These are phyloP conservation scores for Myriosclerotinia scirpicola DNA, from an alignment of 2,329 filamentous ascomycete species.

Conservation along the genomic window DNA sequence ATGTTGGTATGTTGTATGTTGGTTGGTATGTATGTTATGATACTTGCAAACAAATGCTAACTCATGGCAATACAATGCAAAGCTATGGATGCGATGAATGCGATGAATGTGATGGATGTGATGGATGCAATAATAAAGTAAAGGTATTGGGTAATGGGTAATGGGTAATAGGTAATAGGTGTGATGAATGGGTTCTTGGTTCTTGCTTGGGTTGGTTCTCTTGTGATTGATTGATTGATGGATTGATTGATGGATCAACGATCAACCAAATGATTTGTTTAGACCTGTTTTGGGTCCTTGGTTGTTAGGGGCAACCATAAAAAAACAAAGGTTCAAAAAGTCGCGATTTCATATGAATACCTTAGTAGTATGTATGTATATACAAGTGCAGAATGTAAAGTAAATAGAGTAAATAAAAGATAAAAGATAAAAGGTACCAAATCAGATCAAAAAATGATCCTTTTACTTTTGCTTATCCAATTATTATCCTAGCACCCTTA, in stretches of 20 bases:
- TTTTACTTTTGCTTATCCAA: neutral
- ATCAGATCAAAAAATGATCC: neutral
- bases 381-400: no score
- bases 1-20: no score
- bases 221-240: neutral
- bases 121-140: neutral
- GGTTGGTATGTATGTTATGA: no score
- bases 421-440: neutral
- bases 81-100: no score
- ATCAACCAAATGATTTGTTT: constrained; percentile 2
- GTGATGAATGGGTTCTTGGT: neutral
- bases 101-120: no score
- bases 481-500: neutral
- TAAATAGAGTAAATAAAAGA: no score
- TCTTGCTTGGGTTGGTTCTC: no score
- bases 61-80: neutral
- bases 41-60: constrained; percentile 7
- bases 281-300: neutral
- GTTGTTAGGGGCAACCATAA: constrained; percentile 7
- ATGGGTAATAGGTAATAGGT: neutral
- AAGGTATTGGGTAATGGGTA: neutral
- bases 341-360: neutral
- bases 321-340: neutral
- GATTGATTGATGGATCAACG: neutral
- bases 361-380: no score